These are phyloP conservation scores for Zea mays DNA, from an alignment of 176 grass and related monocot species.

Conservation along the genomic window DNA sequence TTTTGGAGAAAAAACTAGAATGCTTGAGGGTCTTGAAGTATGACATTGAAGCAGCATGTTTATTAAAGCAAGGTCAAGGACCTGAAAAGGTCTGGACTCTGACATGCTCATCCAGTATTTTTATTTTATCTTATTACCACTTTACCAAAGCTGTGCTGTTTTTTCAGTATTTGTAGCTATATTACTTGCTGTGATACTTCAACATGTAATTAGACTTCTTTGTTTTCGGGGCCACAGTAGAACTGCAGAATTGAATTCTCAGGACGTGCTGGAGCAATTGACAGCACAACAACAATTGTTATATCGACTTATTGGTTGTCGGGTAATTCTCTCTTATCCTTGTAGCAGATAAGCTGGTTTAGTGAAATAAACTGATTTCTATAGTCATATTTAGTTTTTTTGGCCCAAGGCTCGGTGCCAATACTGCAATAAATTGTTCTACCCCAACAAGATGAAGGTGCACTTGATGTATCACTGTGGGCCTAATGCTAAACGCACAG, in stretches of 20 bases:
- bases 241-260: slow-evolving; percentile 80
- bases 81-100: slow-evolving; percentile 71
- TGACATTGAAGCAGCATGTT: slow-evolving; percentile 87
- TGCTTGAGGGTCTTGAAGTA: slow-evolving; percentile 92
- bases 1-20: slow-evolving; percentile 93
- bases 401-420: slow-evolving; percentile 55
- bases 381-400: slow-evolving; percentile 1
- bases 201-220: slow-evolving; percentile 7
- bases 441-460: slow-evolving; percentile 46
- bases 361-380: neutral
- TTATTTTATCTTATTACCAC: neutral
- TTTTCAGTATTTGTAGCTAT: slow-evolving; percentile 20
- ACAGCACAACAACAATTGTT: slow-evolving; percentile 85
- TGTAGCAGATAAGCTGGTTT: slow-evolving; percentile 18
- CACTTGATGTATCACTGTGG: slow-evolving; percentile 79
- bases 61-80: slow-evolving; percentile 67
- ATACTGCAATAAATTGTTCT: slow-evolving; percentile 57
- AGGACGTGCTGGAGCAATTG: slow-evolving; percentile 83
- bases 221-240: slow-evolving; percentile 66
- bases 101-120: slow-evolving; percentile 29
- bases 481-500: slow-evolving; percentile 68
- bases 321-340: slow-evolving; percentile 58
- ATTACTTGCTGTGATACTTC: neutral
- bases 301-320: slow-evolving; percentile 90
- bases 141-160: neutral